Conservation (phyloP, 2,329 filamentous ascomycete species). For the Aspergillus ochraceus region DNA sequence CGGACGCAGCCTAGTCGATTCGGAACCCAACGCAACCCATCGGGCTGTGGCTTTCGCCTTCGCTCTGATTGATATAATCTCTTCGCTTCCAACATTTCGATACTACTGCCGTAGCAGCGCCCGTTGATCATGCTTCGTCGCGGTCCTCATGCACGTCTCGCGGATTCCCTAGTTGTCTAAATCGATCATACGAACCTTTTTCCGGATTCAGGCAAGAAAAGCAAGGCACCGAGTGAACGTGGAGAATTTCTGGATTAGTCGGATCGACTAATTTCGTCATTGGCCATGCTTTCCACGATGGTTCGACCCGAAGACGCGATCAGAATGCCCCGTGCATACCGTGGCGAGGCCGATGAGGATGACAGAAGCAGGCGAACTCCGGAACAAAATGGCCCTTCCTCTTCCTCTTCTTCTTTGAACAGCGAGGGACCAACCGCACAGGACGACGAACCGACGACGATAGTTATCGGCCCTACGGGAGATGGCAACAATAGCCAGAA, state of each 20-base stretch:
- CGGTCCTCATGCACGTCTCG: conserved; percentile 11
- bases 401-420: conserved; percentile 23
- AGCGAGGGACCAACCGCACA: conserved; percentile 27
- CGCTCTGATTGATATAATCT: not conserved
- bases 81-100: not conserved
- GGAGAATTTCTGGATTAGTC: not conserved
- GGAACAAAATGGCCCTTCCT: conserved; percentile 28
- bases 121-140: conserved; percentile 23
- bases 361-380: conserved; percentile 25
- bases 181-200: conserved; percentile 9
- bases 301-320: conserved; percentile 39
- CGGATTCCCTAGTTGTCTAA: conserved; percentile 17
- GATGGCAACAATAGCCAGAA: conserved; percentile 20
- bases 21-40: conserved; percentile 14
- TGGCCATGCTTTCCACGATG: conserved; percentile 36
- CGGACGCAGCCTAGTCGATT: conserved; percentile 11
- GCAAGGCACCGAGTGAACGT: not conserved
- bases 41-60: conserved; percentile 9
- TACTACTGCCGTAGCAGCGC: conserved; percentile 9
- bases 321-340: conserved; percentile 33
- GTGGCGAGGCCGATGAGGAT: conserved; percentile 34
- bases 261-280: conserved; percentile 1
- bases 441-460: conserved; percentile 29
- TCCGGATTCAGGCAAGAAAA: not conserved
- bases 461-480: conserved; percentile 26